These are phyloP conservation scores for Pinus albicaulis DNA, from an alignment of 75 land plant species.

Conservation along the genomic window DNA sequence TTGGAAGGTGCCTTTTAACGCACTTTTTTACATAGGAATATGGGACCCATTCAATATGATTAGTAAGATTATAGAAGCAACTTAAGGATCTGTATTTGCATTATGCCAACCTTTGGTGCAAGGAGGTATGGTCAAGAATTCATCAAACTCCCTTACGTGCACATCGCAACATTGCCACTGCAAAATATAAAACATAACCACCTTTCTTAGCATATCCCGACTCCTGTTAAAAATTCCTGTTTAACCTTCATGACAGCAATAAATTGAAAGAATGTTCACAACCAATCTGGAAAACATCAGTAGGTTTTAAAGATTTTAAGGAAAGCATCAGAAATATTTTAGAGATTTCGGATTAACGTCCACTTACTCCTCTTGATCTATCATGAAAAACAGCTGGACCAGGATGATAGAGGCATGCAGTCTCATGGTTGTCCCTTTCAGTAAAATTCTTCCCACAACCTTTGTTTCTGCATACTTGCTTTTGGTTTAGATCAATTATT, in stretches of 20 bases:
- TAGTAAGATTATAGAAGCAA: neutral
- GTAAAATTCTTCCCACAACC: slow-evolving; percentile 88
- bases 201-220: neutral
- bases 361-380: slow-evolving; percentile 80
- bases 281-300: neutral
- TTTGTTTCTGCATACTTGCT: slow-evolving; percentile 74
- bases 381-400: slow-evolving; percentile 98
- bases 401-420: slow-evolving; percentile 89
- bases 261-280: neutral
- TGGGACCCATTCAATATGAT: neutral
- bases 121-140: slow-evolving; percentile 89
- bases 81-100: slow-evolving; percentile 37
- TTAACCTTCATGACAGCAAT: neutral
- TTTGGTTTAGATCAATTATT: slow-evolving; percentile 60
- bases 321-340: neutral
- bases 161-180: slow-evolving; percentile 98
- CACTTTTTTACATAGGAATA: neutral
- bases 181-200: slow-evolving; percentile 7
- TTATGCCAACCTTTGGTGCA: slow-evolving; percentile 94
- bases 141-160: slow-evolving; percentile 97
- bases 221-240: neutral
- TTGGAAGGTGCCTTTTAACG: neutral
- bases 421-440: slow-evolving; percentile 85
- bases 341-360: neutral
- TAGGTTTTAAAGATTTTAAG: neutral